phyloP scores from a whole-genome alignment of 2,329 filamentous ascomycete genomes.

The Raffaelea albimanens region DNA sequence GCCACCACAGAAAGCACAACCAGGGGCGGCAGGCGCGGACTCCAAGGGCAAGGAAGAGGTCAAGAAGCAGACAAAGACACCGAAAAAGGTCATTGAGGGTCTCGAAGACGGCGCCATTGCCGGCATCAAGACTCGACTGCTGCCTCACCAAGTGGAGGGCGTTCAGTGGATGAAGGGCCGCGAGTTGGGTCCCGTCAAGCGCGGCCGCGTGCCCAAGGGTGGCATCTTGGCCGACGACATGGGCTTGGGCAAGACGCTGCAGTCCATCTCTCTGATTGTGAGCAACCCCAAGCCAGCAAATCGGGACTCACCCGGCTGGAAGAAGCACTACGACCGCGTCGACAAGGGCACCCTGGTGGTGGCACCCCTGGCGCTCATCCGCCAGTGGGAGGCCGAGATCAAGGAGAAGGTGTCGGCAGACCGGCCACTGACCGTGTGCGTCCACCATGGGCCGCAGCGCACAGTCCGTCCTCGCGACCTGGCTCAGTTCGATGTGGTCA shows the following conservation, averaged over 20 bases:
- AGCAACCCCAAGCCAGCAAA: constrained; percentile 63
- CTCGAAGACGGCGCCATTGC: constrained; percentile 50
- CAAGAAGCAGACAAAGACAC: constrained; percentile 42
- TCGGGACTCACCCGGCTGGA: constrained; percentile 48
- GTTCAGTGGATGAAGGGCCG: constrained; percentile 93
- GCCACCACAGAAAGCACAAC: constrained; percentile 10
- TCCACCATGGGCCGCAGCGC: constrained; percentile 83
- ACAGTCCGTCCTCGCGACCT: constrained; percentile 72
- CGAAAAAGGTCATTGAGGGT: constrained; percentile 33
- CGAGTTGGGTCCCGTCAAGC: constrained; percentile 78
- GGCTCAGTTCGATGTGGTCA: constrained; percentile 82
- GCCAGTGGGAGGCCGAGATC: constrained; percentile 95
- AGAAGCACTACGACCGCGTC: constrained; percentile 58
- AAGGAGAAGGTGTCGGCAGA: constrained; percentile 62
- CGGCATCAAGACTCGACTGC: constrained; percentile 75
- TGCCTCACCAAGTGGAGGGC: constrained; percentile 91
- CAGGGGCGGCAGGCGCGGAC: no score
- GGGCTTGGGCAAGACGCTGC: constrained; percentile 93
- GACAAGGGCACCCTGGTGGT: constrained; percentile 82
- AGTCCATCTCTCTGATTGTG: constrained; percentile 82
- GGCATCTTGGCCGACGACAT: constrained; percentile 96
- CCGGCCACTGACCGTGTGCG: constrained; percentile 67
- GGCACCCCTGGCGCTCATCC: constrained; percentile 85
- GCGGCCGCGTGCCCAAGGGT: constrained; percentile 73
- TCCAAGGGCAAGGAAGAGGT: no score